Evolutionary conservation across 2,329 filamentous ascomycete species (phyloP), one percentile per base, ranked within the genome.

Genomic region (Apiospora aurea): DNA sequence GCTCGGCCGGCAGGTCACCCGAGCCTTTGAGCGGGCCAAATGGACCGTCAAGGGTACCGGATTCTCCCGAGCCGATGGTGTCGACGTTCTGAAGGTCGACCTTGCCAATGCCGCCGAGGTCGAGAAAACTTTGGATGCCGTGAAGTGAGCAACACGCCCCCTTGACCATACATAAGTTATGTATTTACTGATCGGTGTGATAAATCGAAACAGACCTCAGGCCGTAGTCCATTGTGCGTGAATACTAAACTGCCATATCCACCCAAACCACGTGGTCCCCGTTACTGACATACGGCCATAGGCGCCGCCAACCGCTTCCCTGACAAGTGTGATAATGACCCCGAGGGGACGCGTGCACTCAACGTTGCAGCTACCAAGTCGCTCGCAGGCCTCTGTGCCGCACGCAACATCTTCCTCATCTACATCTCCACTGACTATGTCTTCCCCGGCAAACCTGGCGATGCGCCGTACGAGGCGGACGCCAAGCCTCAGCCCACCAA

Each of bases 241-340:
- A 8, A 29, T 5, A 3, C 4, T 1, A 24, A 8, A 46, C 7
- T 38, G 3, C 24, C 5, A 21, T 47, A 16, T 68, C 4, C 7
- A 46, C 38, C 66, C 26, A 8, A 46, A 34, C 38, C 7, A 29
- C 41, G 46, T 26, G 13, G 14, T 1, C 26, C 51, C 34, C 3
- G 2, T 24, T 2, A 26, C 68, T 69, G 34, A 70, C n/a, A n/a
- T 4, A 26, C 21, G 34, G 34, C n/a, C 51, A 57, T 74, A 95
- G 93, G 93, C 79, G 95, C 95, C 53, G 95, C 95, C 66, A 95
- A 97, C 81, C 91, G 94, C 74, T 97, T 92, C 78, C 95, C 95
- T 2, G 95, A 97, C 82, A 92, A 93, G 79, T 96, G 95, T 78
- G 92, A 95, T 77, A 88, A 89, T 75, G 90, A 97, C 80, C 95